Evolutionary conservation across 495 filamentous ascomycete genomes (phyloP).

Genomic region (Hamigera avellanea): DNA sequence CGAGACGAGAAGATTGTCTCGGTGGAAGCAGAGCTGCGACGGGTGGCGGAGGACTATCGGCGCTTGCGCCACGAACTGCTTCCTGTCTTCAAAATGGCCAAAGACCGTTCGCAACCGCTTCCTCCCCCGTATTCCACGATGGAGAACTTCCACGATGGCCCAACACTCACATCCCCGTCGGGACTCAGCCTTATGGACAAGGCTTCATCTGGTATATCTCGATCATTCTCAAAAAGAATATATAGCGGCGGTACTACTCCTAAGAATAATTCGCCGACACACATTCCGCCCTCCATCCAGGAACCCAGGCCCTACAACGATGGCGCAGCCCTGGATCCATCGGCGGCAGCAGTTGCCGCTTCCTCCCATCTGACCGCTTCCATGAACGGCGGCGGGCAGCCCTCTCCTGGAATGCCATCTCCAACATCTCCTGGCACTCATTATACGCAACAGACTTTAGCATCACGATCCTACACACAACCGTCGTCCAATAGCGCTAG

Average conservation of each 20-base stretch:
- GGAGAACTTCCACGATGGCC: conserved; percentile 23
- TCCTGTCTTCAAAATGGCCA: conserved; percentile 77
- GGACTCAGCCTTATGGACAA: conserved; percentile 23
- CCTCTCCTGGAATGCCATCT: conserved; percentile 63
- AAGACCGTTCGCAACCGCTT: conserved; percentile 81
- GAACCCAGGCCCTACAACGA: conserved; percentile 43
- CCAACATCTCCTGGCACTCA: conserved; percentile 64
- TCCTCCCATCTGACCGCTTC: conserved; percentile 63
- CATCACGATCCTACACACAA: conserved; percentile 37
- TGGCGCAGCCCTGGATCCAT: conserved; percentile 42
- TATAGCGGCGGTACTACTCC: conserved; percentile 65
- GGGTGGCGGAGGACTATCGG: conserved; percentile 73
- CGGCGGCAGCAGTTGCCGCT: conserved; percentile 55
- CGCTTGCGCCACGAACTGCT: conserved; percentile 81
- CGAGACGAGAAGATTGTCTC: conserved; percentile 78
- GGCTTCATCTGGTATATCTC: conserved; percentile 14
- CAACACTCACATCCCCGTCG: conserved; percentile 31
- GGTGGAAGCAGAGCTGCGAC: conserved; percentile 68
- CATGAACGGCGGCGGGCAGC: conserved; percentile 58
- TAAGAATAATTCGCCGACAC: conserved; percentile 73
- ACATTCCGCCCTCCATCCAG: conserved; percentile 48
- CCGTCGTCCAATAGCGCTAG: conserved; percentile 14
- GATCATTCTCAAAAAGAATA: conserved; percentile 87
- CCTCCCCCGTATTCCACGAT: conserved; percentile 40
- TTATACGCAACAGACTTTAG: conserved; percentile 36